These are phyloP conservation scores for Hypoxylon sp. DNA, from an alignment of 2,329 filamentous ascomycete species.

Conservation along the genomic window DNA sequence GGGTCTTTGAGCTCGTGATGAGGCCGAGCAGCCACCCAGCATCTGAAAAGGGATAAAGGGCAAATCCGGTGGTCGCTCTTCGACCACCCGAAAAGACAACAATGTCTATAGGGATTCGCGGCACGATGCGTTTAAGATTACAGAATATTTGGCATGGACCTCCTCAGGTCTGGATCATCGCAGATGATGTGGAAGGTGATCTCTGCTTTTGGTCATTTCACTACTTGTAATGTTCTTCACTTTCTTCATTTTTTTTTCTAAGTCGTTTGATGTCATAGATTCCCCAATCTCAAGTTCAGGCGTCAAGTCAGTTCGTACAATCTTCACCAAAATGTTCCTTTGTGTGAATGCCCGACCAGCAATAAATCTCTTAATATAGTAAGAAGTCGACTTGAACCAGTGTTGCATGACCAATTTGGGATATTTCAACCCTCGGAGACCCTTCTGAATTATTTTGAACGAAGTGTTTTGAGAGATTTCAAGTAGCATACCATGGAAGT, in stretches of 20 bases:
- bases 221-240: slow-evolving; percentile 47
- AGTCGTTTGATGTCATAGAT: slow-evolving; percentile 40
- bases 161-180: slow-evolving; percentile 34
- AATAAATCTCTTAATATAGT: too few species aligned
- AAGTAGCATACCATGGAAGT: too few species aligned
- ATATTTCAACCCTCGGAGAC: too few species aligned
- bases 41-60: slow-evolving; percentile 40
- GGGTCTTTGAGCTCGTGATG: slow-evolving; percentile 43
- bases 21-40: slow-evolving; percentile 42
- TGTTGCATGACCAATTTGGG: too few species aligned
- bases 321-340: slow-evolving; percentile 10
- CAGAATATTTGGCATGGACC: slow-evolving; percentile 41
- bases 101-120: slow-evolving; percentile 38
- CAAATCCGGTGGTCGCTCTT: slow-evolving; percentile 33
- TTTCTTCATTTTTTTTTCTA: slow-evolving; percentile 36
- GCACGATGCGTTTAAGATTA: slow-evolving; percentile 38
- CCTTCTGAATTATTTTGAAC: too few species aligned
- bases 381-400: neutral
- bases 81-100: slow-evolving; percentile 37
- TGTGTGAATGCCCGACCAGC: too few species aligned
- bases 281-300: slow-evolving; percentile 37
- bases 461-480: too few species aligned
- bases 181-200: slow-evolving; percentile 43
- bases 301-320: slow-evolving; percentile 33
- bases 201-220: slow-evolving; percentile 44